These are phyloP conservation scores for Rhynchospora pubera DNA, from an alignment of 176 grass and related monocot genomes.

Conservation along the genomic window DNA sequence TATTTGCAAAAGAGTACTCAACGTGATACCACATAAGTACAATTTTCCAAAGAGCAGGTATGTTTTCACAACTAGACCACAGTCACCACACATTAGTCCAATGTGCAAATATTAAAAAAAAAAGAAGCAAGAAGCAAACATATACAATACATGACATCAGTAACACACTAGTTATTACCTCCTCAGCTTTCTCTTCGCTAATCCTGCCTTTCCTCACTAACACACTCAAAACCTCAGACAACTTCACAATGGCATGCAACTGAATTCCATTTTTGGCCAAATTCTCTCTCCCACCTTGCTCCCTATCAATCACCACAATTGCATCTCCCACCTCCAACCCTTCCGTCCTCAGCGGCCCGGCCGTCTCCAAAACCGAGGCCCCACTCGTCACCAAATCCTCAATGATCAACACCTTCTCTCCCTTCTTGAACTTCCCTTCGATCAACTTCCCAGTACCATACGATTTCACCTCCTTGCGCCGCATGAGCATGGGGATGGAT, in stretches of 20 bases:
- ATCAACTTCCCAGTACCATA: slow-evolving; percentile 84
- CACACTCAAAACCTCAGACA: slow-evolving; percentile 71
- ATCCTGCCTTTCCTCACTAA: slow-evolving; percentile 52
- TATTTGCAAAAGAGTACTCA: not conserved
- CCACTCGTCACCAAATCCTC: slow-evolving; percentile 97
- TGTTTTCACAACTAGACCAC: too few species aligned
- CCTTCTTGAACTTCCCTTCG: slow-evolving; percentile 52
- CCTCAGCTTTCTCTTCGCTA: slow-evolving; percentile 51
- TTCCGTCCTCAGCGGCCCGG: slow-evolving; percentile 43
- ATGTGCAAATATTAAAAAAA: slow-evolving; percentile 1
- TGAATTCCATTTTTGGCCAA: slow-evolving; percentile 53
- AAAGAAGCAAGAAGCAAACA: not conserved
- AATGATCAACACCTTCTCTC: slow-evolving; percentile 61
- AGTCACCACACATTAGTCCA: not conserved
- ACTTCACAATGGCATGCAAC: slow-evolving; percentile 64
- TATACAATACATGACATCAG: not conserved
- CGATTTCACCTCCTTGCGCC: slow-evolving; percentile 90
- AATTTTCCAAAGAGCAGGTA: not conserved
- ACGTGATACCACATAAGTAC: not conserved
- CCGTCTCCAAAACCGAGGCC: slow-evolving; percentile 82
- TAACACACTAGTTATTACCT: slow-evolving; percentile 21
- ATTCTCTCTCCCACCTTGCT: slow-evolving; percentile 87
- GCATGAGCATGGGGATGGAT: slow-evolving; percentile 79
- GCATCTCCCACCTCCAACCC: slow-evolving; percentile 51
- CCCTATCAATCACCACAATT: slow-evolving; percentile 76